Conservation (phyloP, 2,329 filamentous ascomycete genomes). For the Claviceps maximensis region DNA sequence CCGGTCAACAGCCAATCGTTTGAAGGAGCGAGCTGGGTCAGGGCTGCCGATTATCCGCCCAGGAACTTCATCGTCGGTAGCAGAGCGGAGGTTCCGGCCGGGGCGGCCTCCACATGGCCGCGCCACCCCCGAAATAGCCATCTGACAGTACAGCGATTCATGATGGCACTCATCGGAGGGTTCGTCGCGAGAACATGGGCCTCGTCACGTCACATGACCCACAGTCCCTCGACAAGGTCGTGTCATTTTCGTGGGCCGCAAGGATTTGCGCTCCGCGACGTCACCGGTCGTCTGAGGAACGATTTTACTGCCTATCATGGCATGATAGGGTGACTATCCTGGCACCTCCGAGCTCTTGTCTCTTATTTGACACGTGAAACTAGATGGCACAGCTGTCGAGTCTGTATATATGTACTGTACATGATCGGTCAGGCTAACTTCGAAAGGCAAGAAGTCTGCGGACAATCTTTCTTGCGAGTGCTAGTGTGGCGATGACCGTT, state of each 20-base stretch:
- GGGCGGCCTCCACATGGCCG: neutral
- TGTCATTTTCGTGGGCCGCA: neutral
- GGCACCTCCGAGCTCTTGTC: neutral
- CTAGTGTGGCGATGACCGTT: too few species aligned
- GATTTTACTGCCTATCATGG: neutral
- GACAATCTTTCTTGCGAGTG: too few species aligned
- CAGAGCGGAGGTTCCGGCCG: neutral
- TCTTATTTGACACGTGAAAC: neutral
- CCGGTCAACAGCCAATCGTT: neutral
- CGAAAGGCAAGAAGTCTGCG: neutral
- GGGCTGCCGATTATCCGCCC: neutral
- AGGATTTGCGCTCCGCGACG: neutral
- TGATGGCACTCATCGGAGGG: too few species aligned
- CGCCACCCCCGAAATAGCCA: neutral
- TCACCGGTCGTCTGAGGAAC: neutral
- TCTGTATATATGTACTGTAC: too few species aligned
- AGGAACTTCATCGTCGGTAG: neutral
- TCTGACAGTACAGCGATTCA: neutral
- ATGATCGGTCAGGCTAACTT: neutral
- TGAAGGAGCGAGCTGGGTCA: neutral
- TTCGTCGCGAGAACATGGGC: neutral
- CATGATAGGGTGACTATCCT: neutral
- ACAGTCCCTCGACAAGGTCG: neutral
- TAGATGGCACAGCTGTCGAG: neutral
- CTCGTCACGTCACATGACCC: neutral